Evolutionary conservation across 345 rosid genomes (phyloP).

Genomic region (Angophora floribunda): DNA sequence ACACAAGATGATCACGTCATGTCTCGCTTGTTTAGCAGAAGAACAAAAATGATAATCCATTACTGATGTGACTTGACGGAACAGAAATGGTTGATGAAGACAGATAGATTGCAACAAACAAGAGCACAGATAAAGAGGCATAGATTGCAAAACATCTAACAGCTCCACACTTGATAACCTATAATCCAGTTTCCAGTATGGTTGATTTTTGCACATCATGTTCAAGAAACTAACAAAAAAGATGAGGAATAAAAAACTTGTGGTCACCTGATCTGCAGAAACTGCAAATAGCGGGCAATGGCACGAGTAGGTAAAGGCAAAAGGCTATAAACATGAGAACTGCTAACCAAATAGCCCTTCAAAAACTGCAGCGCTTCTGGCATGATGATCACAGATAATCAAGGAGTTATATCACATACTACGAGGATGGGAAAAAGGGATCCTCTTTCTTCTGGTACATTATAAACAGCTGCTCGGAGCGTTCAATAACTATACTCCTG

Average conservation of each 20-base stretch:
- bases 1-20: neutral
- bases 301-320: neutral
- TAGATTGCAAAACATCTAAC: neutral
- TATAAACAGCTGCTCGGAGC: conserved; percentile 14
- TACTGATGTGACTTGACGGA: neutral
- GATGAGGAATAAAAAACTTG: neutral
- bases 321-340: neutral
- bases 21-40: neutral
- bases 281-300: neutral
- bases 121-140: neutral
- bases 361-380: neutral
- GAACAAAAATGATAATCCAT: neutral
- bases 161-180: neutral
- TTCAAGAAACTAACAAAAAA: neutral
- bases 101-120: neutral
- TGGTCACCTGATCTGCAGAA: neutral
- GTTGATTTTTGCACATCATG: neutral
- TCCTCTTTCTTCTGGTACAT: conserved; percentile 12
- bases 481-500: conserved; percentile 1
- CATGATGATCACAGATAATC: neutral
- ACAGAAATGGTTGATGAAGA: neutral
- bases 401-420: neutral
- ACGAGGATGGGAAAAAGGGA: conserved; percentile 3
- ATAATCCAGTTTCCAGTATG: neutral
- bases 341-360: neutral